Evolutionary conservation across 2,329 filamentous ascomycete species (phyloP).

Genomic region (Stemphylium lycopersici): DNA sequence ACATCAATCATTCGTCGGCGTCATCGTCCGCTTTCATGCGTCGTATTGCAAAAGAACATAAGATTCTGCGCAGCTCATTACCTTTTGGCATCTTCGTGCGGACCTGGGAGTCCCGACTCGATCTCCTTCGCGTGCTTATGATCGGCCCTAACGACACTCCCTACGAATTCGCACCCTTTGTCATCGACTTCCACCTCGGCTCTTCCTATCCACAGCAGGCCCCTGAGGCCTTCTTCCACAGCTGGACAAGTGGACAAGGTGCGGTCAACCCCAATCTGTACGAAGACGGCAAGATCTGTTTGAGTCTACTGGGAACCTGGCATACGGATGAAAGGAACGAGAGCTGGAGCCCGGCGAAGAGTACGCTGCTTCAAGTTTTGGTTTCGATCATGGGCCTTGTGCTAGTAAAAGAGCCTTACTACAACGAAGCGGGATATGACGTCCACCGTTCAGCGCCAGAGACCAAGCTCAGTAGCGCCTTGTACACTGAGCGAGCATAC

Average conservation of each 20-base stretch:
- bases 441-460: constrained; percentile 55
- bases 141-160: constrained; percentile 65
- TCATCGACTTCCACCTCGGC: constrained; percentile 64
- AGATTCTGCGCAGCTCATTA: constrained; percentile 61
- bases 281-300: constrained; percentile 67
- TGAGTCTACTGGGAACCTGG: constrained; percentile 66
- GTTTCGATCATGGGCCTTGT: constrained; percentile 64
- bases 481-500: constrained; percentile 62
- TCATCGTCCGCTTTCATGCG: constrained; percentile 54
- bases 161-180: constrained; percentile 65
- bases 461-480: constrained; percentile 53
- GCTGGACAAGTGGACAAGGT: constrained; percentile 60
- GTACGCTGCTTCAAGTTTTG: constrained; percentile 63
- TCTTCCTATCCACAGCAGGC: constrained; percentile 58
- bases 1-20: constrained; percentile 49
- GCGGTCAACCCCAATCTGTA: constrained; percentile 68
- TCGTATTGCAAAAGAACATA: constrained; percentile 63
- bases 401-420: constrained; percentile 65
- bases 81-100: constrained; percentile 64
- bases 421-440: constrained; percentile 69
- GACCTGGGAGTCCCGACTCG: constrained; percentile 64
- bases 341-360: constrained; percentile 59
- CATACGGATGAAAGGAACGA: constrained; percentile 59
- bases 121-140: constrained; percentile 64
- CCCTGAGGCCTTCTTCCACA: constrained; percentile 64